Conservation (phyloP, 176 grass and related monocot species). For the Oryza longistaminata region DNA sequence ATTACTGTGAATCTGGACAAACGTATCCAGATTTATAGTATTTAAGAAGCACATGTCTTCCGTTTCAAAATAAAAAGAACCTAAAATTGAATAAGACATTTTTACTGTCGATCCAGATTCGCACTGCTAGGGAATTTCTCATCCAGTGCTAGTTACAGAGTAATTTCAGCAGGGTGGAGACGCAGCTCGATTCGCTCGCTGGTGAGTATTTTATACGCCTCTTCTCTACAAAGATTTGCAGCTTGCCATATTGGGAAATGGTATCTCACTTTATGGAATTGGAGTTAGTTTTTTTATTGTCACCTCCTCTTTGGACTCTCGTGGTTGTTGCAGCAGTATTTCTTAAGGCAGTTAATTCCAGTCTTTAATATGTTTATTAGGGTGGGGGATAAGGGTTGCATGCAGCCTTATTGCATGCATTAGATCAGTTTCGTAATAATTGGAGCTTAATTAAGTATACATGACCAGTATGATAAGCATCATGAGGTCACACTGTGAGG, state of each 20-base stretch:
- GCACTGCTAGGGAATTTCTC: too few relatives aligned
- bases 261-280: constrained; percentile 23
- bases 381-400: constrained; percentile 25
- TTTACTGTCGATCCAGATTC: too few relatives aligned
- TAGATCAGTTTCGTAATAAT: constrained; percentile 25
- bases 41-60: too few relatives aligned
- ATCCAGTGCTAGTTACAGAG: too few relatives aligned
- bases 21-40: too few relatives aligned
- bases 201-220: constrained; percentile 36
- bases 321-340: constrained; percentile 16
- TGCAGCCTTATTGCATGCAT: constrained; percentile 22
- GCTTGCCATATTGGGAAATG: constrained; percentile 50
- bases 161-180: constrained; percentile 53
- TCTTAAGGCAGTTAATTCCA: background rate
- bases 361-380: constrained; percentile 43
- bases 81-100: too few relatives aligned
- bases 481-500: constrained; percentile 24
- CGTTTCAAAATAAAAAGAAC: too few relatives aligned
- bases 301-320: constrained; percentile 28
- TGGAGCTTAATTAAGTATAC: constrained; percentile 4
- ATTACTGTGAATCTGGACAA: too few relatives aligned
- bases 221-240: constrained; percentile 22
- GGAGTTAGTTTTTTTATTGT: background rate
- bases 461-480: constrained; percentile 19
- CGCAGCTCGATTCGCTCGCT: constrained; percentile 70